Percentiles rank a stretch among this genome's conserved stretches.
These are phyloP conservation scores for Starmerella vaccinii DNA, from an alignment of 805 yeast genomes.

Conservation along the genomic window DNA sequence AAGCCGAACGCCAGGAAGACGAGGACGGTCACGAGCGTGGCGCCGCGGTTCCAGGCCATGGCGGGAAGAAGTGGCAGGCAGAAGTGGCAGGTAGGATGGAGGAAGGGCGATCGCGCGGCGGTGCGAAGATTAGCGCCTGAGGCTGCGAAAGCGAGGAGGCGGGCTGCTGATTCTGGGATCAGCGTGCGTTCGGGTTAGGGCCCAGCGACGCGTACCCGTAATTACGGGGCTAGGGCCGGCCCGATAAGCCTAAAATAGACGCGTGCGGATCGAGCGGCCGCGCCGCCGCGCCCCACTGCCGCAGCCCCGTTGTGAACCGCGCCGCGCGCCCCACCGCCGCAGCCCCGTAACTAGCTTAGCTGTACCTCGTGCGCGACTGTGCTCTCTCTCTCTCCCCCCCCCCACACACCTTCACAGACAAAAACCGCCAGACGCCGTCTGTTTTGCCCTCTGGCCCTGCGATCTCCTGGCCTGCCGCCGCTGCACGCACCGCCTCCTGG, in stretches of 20 bases:
- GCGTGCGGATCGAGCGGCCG: neutral
- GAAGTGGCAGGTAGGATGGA: neutral
- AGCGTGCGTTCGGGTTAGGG: neutral
- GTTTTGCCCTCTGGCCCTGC: neutral
- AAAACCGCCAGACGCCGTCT: too few species aligned
- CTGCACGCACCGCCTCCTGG: neutral
- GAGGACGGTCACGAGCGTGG: slow-evolving; percentile 29
- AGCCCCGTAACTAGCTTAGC: too few species aligned
- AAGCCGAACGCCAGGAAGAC: slow-evolving; percentile 44
- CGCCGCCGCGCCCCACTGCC: neutral
- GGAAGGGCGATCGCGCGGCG: too few species aligned
- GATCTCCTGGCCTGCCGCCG: slow-evolving; percentile 1
- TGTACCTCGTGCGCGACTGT: too few species aligned
- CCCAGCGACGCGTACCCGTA: neutral
- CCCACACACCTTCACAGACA: too few species aligned
- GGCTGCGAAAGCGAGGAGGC: neutral
- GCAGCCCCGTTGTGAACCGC: neutral
- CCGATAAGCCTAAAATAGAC: slow-evolving; percentile 1
- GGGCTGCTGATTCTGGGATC: neutral
- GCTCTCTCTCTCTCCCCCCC: neutral
- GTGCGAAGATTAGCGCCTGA: neutral
- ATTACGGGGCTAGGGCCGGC: neutral
- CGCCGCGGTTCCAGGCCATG: slow-evolving; percentile 19
- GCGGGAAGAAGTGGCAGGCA: neutral
- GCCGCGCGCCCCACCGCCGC: neutral